Evolutionary conservation across 1,139 yeast species (phyloP).

Genomic region (Taiozyma onychis): DNA sequence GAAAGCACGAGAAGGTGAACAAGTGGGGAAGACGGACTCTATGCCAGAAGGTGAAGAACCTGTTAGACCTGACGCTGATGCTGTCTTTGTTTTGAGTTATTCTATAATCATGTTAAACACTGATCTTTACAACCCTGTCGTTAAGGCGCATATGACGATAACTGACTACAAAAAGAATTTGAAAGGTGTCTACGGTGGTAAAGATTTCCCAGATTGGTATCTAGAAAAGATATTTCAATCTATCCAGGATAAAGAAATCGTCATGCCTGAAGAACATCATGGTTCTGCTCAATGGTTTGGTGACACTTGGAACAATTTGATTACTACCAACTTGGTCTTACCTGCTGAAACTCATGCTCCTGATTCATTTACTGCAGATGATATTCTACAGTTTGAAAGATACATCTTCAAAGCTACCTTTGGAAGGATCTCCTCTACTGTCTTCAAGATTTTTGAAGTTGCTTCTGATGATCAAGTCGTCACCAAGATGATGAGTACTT

Average conservation of each 20-base stretch:
- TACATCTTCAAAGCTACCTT: constrained; percentile 43
- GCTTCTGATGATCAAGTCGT: constrained; percentile 90
- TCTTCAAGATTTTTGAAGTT: constrained; percentile 72
- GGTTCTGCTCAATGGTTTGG: constrained; percentile 85
- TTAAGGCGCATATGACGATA: constrained; percentile 80
- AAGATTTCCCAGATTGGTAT: constrained; percentile 84
- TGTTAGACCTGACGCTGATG: constrained; percentile 66
- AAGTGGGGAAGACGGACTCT: constrained; percentile 25
- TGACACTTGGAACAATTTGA: constrained; percentile 84
- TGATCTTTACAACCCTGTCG: constrained; percentile 73
- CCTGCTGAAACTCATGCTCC: constrained; percentile 24
- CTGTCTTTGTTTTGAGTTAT: constrained; percentile 67
- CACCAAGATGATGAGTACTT: constrained; percentile 77
- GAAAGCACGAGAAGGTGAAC: constrained; percentile 18
- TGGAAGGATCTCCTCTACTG: constrained; percentile 57
- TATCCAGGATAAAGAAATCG: constrained; percentile 81
- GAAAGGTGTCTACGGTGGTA: constrained; percentile 66
- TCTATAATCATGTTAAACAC: constrained; percentile 77
- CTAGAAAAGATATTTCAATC: constrained; percentile 74
- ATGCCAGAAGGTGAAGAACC: constrained; percentile 41
- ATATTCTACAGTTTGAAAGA: constrained; percentile 51
- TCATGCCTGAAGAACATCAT: constrained; percentile 97
- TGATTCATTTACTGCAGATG: constrained; percentile 25
- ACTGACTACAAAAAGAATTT: constrained; percentile 78
- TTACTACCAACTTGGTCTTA: constrained; percentile 42